Percentiles rank a stretch among this genome's conserved stretches.
Evolutionary conservation across 2,329 filamentous ascomycete genomes (phyloP).

Genomic region (Aureobasidium sp.): DNA sequence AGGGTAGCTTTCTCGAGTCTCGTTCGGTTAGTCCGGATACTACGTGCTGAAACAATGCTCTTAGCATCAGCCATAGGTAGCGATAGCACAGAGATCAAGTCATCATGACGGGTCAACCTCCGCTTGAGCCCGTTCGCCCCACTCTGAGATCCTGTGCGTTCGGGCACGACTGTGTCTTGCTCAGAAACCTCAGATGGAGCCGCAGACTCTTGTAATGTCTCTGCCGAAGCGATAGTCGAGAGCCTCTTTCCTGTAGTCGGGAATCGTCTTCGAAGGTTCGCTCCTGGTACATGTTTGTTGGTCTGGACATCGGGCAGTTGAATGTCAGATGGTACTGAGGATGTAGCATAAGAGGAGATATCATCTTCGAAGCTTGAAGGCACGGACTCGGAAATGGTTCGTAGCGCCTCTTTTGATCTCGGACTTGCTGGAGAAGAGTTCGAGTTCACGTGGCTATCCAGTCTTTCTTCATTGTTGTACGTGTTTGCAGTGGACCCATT

Average conservation of each 20-base stretch:
- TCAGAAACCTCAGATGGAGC: constrained; percentile 21
- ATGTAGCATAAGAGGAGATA: constrained; percentile 24
- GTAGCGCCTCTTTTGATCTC: not conserved
- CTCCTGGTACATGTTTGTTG: constrained; percentile 14
- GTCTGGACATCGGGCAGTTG: constrained; percentile 26
- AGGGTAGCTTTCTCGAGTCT: constrained; percentile 60
- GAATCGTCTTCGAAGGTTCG: constrained; percentile 24
- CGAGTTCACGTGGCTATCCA: not conserved
- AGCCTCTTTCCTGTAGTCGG: constrained; percentile 47
- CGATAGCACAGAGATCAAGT: constrained; percentile 87
- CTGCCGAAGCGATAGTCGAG: constrained; percentile 51
- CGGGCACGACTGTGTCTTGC: constrained; percentile 17
- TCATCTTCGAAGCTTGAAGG: constrained; percentile 20
- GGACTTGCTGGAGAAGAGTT: not conserved
- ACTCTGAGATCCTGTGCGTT: constrained; percentile 5
- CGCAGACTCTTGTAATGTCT: constrained; percentile 36
- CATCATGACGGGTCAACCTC: constrained; percentile 81
- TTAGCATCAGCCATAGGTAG: constrained; percentile 54
- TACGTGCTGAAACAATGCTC: constrained; percentile 68
- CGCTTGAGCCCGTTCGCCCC: constrained; percentile 50
- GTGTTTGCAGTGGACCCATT: not conserved
- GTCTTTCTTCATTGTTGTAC: not conserved
- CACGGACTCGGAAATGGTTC: constrained; percentile 18
- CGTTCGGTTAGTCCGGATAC: constrained; percentile 65
- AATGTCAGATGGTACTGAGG: constrained; percentile 26